These are phyloP conservation scores for Talaromyces sp. DNA, from an alignment of 2,329 filamentous ascomycete genomes.

Conservation along the genomic window DNA sequence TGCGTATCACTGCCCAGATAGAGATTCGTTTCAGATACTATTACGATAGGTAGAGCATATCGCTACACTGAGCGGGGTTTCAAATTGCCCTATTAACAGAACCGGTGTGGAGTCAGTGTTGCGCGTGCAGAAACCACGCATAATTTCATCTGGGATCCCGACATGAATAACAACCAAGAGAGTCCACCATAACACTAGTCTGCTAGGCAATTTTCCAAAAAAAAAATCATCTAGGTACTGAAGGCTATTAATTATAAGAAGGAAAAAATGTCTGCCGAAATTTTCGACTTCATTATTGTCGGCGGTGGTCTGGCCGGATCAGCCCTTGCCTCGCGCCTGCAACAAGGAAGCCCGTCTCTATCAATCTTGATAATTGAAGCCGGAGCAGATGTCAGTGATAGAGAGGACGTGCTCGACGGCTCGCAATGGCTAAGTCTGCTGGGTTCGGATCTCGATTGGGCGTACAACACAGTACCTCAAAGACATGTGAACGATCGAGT, in stretches of 20 bases:
- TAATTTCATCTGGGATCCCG: too few relatives aligned
- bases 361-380: constrained; percentile 5
- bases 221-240: too few relatives aligned
- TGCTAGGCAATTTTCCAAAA: too few relatives aligned
- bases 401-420: background rate
- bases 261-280: background rate
- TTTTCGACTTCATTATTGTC: constrained; percentile 2
- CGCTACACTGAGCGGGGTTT: background rate
- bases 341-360: background rate
- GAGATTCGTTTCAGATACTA: too few relatives aligned
- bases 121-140: too few relatives aligned
- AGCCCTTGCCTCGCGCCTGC: background rate
- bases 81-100: background rate
- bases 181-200: too few relatives aligned
- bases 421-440: background rate
- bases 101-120: background rate
- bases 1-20: too few relatives aligned
- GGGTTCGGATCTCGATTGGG: background rate
- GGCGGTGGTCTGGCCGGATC: background rate
- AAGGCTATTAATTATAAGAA: too few relatives aligned
- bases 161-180: too few relatives aligned
- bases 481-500: background rate
- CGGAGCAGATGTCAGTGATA: background rate
- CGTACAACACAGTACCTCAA: background rate
- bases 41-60: too few relatives aligned